These are phyloP conservation scores for Phaffia tasmanica DNA, from an alignment of 768 basidiomycete genomes.

Conservation along the genomic window DNA sequence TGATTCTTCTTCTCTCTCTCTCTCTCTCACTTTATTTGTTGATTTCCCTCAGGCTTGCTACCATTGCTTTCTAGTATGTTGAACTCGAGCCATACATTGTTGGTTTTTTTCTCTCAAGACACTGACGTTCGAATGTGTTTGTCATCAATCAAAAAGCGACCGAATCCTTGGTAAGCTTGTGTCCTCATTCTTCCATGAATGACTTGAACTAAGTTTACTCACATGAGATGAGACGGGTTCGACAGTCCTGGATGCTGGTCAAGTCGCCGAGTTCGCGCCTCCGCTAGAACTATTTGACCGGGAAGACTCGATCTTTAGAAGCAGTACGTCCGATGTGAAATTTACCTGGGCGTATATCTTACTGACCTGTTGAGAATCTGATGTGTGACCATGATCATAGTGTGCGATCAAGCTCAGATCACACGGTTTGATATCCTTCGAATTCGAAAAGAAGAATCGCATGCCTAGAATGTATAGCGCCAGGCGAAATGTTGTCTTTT, in stretches of 20 bases:
- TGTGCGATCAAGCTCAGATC: slow-evolving; percentile 20
- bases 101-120: background rate
- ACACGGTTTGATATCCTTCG: slow-evolving; percentile 17
- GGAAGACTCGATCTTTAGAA: slow-evolving; percentile 11
- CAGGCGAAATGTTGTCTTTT: too few relatives aligned
- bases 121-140: background rate
- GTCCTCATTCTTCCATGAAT: too few relatives aligned
- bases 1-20: too few relatives aligned
- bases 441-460: slow-evolving; percentile 6
- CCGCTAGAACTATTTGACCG: slow-evolving; percentile 20
- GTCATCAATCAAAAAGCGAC: background rate
- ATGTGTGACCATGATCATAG: background rate
- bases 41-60: slow-evolving; percentile 13
- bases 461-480: too few relatives aligned
- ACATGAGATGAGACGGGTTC: too few relatives aligned
- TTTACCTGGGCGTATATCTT: background rate
- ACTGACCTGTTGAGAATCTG: background rate
- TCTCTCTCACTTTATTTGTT: too few relatives aligned
- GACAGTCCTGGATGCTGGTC: slow-evolving; percentile 20
- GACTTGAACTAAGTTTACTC: too few relatives aligned
- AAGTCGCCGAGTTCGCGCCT: slow-evolving; percentile 15
- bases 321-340: slow-evolving; percentile 6
- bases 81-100: too few relatives aligned
- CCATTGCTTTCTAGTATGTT: slow-evolving; percentile 9
- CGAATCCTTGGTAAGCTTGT: too few relatives aligned